phyloP scores from a whole-genome alignment of 2,329 filamentous ascomycete species.

The Tolypocladium tundrense region DNA sequence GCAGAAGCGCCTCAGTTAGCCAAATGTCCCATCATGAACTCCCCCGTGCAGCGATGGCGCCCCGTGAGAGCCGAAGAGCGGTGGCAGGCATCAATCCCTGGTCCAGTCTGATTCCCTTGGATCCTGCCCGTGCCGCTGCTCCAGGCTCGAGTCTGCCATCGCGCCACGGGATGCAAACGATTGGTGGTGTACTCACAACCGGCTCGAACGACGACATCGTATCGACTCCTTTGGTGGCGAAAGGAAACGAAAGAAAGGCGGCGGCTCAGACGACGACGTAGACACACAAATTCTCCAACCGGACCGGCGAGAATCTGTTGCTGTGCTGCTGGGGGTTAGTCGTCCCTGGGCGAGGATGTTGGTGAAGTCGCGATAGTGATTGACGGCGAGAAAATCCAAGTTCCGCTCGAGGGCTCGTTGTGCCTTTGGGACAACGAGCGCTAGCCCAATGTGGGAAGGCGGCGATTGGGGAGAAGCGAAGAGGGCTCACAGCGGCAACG shows the following conservation, averaged over 20 bases:
- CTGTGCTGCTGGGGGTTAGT: constrained; percentile 32
- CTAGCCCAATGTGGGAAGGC: constrained; percentile 23
- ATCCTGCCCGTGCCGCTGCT: constrained; percentile 1
- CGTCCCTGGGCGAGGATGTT: constrained; percentile 22
- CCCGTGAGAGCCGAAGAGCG: background rate
- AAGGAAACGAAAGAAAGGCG: constrained; percentile 19
- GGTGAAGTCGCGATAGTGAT: constrained; percentile 30
- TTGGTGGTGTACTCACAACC: constrained; percentile 48
- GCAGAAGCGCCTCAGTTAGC: background rate
- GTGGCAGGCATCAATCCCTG: background rate
- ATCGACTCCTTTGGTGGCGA: constrained; percentile 23
- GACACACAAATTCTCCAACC: constrained; percentile 27
- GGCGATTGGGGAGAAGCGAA: constrained; percentile 22
- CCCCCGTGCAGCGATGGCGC: background rate
- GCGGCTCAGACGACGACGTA: constrained; percentile 22
- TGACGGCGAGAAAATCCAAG: constrained; percentile 29
- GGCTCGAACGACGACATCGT: constrained; percentile 62
- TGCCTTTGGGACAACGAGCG: constrained; percentile 22
- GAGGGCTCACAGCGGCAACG: constrained; percentile 17
- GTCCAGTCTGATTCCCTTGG: background rate
- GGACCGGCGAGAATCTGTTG: constrained; percentile 27
- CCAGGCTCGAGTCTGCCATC: constrained; percentile 2
- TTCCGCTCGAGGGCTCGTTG: constrained; percentile 27
- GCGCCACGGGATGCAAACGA: constrained; percentile 3
- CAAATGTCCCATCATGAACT: background rate